Evolutionary conservation across 495 filamentous ascomycete species (phyloP).

Genomic region (Aspergillus coremiiformis): DNA sequence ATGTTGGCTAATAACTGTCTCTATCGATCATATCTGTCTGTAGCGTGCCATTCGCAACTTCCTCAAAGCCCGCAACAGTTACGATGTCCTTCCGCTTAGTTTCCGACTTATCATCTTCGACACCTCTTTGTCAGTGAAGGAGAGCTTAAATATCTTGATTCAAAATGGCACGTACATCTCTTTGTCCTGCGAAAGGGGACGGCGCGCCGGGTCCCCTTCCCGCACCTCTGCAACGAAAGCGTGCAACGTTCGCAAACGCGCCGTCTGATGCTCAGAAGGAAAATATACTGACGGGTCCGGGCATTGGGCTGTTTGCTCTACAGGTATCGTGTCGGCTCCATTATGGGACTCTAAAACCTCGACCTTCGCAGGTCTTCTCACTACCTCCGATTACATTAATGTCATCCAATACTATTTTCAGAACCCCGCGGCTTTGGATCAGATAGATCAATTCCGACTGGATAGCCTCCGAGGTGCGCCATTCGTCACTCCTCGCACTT

Average conservation of each 20-base stretch:
- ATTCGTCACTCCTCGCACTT: not conserved
- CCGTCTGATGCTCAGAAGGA: not conserved
- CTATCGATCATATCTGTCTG: conserved; percentile 8
- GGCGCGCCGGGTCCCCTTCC: not conserved
- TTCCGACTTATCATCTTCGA: conserved; percentile 95
- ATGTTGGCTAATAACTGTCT: conserved; percentile 28
- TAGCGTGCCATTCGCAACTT: conserved; percentile 91
- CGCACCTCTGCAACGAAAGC: not conserved
- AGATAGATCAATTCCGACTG: conserved; percentile 90
- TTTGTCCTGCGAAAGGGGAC: conserved; percentile 2
- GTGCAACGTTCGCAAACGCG: not conserved
- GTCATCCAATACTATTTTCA: conserved; percentile 99
- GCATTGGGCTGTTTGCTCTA: not conserved
- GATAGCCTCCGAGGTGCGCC: conserved; percentile 78
- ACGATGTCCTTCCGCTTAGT: conserved; percentile 97
- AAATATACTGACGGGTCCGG: not conserved
- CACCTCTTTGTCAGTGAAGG: conserved; percentile 89
- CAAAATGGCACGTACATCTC: conserved; percentile 71
- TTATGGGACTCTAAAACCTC: conserved; percentile 95
- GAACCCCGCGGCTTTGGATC: conserved; percentile 78
- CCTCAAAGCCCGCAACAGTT: conserved; percentile 90
- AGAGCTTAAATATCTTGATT: conserved; percentile 92
- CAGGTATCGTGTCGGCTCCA: conserved; percentile 96
- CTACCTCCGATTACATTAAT: conserved; percentile 95
- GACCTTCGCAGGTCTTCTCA: conserved; percentile 88